Evolutionary conservation across 331 rosid genomes (phyloP).

Genomic region (Spiraea crenata): DNA sequence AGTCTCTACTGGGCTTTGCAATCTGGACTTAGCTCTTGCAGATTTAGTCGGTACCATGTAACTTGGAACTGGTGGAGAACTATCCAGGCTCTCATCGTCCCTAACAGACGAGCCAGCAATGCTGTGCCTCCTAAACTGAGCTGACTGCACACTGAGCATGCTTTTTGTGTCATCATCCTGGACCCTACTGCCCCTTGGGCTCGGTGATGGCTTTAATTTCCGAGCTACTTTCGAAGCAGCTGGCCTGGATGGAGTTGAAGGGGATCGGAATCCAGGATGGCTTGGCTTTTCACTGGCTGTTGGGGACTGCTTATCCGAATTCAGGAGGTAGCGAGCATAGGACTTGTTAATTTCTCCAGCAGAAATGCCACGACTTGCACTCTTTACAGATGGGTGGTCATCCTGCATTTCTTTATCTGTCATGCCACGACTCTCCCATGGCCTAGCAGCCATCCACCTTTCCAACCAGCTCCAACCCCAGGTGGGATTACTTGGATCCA

Average conservation of each 20-base stretch:
- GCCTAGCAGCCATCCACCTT: slow-evolving; percentile 90
- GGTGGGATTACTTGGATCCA: slow-evolving; percentile 90
- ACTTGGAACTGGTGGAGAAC: slow-evolving; percentile 71
- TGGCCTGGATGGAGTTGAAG: slow-evolving; percentile 70
- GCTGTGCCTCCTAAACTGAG: slow-evolving; percentile 75
- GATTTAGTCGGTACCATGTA: slow-evolving; percentile 90
- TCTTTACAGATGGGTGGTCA: slow-evolving; percentile 59
- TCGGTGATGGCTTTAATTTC: slow-evolving; percentile 62
- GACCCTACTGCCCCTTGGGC: slow-evolving; percentile 56
- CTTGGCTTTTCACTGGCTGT: slow-evolving; percentile 61
- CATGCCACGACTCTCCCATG: slow-evolving; percentile 58
- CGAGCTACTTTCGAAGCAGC: slow-evolving; percentile 37
- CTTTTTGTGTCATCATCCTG: slow-evolving; percentile 72
- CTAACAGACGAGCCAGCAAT: slow-evolving; percentile 60
- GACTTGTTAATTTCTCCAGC: slow-evolving; percentile 93
- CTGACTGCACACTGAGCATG: slow-evolving; percentile 63
- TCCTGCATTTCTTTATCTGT: slow-evolving; percentile 55
- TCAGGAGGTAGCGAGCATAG: slow-evolving; percentile 85
- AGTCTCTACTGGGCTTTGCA: slow-evolving; percentile 68
- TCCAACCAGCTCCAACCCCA: slow-evolving; percentile 99
- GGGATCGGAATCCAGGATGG: slow-evolving; percentile 50
- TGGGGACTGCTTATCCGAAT: slow-evolving; percentile 78
- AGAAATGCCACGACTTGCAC: slow-evolving; percentile 44
- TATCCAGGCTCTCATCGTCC: slow-evolving; percentile 76
- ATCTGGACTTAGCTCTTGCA: slow-evolving; percentile 78